Evolutionary conservation across 441 rosid species (phyloP).

Genomic region (Geranium incanum): DNA sequence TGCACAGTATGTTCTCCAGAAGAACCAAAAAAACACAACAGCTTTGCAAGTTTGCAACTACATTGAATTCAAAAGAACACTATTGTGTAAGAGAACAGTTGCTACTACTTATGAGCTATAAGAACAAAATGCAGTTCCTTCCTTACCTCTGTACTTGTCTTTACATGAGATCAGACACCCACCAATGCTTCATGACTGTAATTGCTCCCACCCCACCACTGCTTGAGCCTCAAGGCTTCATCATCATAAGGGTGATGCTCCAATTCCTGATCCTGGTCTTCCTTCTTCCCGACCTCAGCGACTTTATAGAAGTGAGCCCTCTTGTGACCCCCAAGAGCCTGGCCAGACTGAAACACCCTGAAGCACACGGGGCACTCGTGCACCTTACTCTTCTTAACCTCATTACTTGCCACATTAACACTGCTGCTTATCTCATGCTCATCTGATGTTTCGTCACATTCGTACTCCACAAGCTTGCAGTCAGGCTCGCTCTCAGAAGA

Average conservation of each 20-base stretch:
- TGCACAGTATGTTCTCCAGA: neutral
- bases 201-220: slow-evolving; percentile 24
- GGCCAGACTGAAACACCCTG: slow-evolving; percentile 38
- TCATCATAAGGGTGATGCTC: slow-evolving; percentile 23
- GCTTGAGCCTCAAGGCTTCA: slow-evolving; percentile 19
- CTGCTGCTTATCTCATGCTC: slow-evolving; percentile 19
- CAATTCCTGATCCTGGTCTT: slow-evolving; percentile 3
- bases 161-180: slow-evolving; percentile 10
- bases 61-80: too few species aligned
- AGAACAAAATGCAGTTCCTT: neutral
- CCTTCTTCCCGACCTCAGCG: slow-evolving; percentile 18
- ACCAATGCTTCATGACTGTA: slow-evolving; percentile 23
- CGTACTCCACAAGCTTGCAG: slow-evolving; percentile 18
- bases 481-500: slow-evolving; percentile 24
- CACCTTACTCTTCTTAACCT: slow-evolving; percentile 27
- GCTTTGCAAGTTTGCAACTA: too few species aligned
- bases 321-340: slow-evolving; percentile 67
- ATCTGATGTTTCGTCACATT: slow-evolving; percentile 18
- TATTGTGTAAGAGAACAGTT: neutral
- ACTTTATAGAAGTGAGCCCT: slow-evolving; percentile 33
- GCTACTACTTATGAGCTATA: neutral
- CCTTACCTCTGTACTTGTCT: neutral
- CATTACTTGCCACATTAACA: slow-evolving; percentile 3
- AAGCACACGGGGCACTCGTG: slow-evolving; percentile 37
- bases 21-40: too few species aligned